Percentiles rank a stretch among this genome's conserved stretches.
phyloP scores from a whole-genome alignment of 352 stramenopile species.

The Phytopythium oedochilum region DNA sequence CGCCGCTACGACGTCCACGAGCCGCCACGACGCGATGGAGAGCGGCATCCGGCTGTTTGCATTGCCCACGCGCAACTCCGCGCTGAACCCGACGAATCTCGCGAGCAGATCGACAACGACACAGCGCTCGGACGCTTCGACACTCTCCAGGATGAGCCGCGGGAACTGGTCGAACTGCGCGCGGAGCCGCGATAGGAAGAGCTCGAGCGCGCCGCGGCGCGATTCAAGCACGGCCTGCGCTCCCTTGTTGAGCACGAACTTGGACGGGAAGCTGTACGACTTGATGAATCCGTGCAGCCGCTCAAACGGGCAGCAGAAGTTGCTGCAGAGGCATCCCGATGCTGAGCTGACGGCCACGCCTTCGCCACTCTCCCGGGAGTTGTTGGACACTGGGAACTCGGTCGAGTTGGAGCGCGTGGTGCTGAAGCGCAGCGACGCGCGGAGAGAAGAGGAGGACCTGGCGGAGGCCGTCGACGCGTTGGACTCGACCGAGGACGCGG shows the following conservation, averaged over 20 bases:
- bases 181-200: constrained; percentile 37
- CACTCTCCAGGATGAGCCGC: constrained; percentile 32
- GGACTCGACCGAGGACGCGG: constrained; percentile 2
- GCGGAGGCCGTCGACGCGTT: constrained; percentile 1
- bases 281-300: constrained; percentile 43
- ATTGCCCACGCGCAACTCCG: constrained; percentile 19
- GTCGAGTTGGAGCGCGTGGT: not conserved
- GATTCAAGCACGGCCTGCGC: constrained; percentile 27
- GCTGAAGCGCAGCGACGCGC: constrained; percentile 1
- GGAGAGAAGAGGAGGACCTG: constrained; percentile 12
- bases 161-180: constrained; percentile 51
- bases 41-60: constrained; percentile 10
- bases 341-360: not conserved
- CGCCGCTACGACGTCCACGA: not conserved
- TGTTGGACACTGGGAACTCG: not conserved
- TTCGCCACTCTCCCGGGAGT: not conserved
- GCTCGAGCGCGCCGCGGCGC: constrained; percentile 39
- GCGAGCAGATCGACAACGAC: constrained; percentile 35
- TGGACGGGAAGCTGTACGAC: constrained; percentile 47
- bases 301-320: constrained; percentile 43
- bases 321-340: constrained; percentile 32
- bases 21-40: constrained; percentile 13
- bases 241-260: constrained; percentile 41
- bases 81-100: constrained; percentile 36
- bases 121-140: constrained; percentile 36